Percentiles rank a stretch among this genome's conserved stretches.
Evolutionary conservation across 179 eudicot species (phyloP).

Genomic region (Spergularia azorica): DNA sequence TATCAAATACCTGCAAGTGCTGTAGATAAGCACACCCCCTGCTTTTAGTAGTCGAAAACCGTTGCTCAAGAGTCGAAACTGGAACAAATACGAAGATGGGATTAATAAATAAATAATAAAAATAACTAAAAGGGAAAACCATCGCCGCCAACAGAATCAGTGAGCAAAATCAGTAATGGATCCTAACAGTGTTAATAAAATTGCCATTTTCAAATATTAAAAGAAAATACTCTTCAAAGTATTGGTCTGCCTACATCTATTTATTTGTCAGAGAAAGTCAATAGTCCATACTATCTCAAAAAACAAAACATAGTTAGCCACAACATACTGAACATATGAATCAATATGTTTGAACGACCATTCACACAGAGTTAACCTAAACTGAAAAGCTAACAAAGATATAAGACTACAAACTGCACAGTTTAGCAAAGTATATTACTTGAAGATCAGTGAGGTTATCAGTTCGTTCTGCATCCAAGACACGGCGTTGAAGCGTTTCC

Average conservation of each 20-base stretch:
- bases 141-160: too few species aligned
- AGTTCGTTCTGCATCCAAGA: conserved; percentile 86
- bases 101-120: background rate
- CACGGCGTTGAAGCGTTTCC: conserved; percentile 86
- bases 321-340: background rate
- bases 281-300: background rate
- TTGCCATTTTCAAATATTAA: too few species aligned
- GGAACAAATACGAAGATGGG: conserved; percentile 31
- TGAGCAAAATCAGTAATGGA: too few species aligned
- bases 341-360: background rate
- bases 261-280: background rate
- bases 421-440: conserved; percentile 34
- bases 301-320: background rate
- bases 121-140: background rate
- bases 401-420: background rate
- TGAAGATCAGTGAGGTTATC: conserved; percentile 76
- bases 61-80: conserved; percentile 82
- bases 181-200: too few species aligned
- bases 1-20: conserved; percentile 85
- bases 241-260: too few species aligned
- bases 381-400: background rate
- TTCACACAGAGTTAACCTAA: background rate
- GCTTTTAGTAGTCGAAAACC: conserved; percentile 86
- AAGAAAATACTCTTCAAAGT: too few species aligned
- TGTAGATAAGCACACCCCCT: conserved; percentile 87